These are phyloP conservation scores for Penicillium sp. DNA, from an alignment of 2,329 filamentous ascomycete species.

Conservation along the genomic window DNA sequence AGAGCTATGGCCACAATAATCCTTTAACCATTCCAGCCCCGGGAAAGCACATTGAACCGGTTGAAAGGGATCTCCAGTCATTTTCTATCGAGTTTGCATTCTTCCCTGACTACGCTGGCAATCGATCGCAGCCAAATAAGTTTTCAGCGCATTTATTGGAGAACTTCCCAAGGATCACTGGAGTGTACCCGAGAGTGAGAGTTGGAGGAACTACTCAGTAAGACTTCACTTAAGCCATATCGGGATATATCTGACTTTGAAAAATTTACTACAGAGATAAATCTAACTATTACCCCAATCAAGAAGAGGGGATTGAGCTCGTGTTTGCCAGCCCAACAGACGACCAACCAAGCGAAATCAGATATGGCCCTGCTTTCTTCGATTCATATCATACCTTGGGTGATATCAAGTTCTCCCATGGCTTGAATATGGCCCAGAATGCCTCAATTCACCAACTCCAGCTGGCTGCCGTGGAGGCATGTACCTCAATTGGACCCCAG, in stretches of 20 bases:
- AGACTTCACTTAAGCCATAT: neutral
- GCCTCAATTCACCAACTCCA: conserved; percentile 5
- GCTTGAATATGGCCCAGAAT: conserved; percentile 14
- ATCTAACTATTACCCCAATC: conserved; percentile 4
- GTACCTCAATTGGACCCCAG: conserved; percentile 6
- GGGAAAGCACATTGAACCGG: neutral
- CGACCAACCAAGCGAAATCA: conserved; percentile 11
- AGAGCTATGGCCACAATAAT: neutral
- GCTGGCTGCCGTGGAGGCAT: conserved; percentile 4
- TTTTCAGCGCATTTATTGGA: conserved; percentile 11
- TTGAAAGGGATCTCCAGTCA: conserved; percentile 9
- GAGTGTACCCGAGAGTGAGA: conserved; percentile 8
- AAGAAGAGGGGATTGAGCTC: conserved; percentile 7
- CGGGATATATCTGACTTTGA: neutral
- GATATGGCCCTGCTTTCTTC: conserved; percentile 13
- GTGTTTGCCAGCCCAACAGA: conserved; percentile 4
- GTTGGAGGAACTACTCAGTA: conserved; percentile 13
- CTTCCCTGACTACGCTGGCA: conserved; percentile 16
- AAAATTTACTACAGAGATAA: conserved; percentile 2
- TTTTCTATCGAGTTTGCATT: conserved; percentile 18
- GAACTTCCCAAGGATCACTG: conserved; percentile 10
- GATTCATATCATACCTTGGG: conserved; percentile 12
- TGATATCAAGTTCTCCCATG: conserved; percentile 9
- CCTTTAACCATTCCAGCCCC: neutral
- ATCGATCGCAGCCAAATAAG: conserved; percentile 13